A percentile compares a stretch with the other conserved stretches of the same genome.
Evolutionary conservation across 2,329 filamentous ascomycete species (phyloP).

Genomic region (Beauveria sp.): DNA sequence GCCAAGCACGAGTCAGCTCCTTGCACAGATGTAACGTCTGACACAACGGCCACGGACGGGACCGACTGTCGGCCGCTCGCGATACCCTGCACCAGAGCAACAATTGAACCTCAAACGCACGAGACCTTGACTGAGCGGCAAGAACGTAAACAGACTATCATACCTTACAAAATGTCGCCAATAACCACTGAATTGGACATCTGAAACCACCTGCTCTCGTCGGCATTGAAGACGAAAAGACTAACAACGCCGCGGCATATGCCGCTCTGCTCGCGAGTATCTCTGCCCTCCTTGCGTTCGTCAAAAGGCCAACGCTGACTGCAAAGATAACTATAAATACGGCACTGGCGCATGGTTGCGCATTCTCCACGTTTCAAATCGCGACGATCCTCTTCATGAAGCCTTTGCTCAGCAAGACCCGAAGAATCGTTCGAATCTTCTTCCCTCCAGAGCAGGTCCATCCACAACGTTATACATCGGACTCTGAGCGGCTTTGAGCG

Average conservation of each 20-base stretch:
- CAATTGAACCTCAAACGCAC: no score
- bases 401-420: background rate
- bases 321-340: conserved; percentile 15
- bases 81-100: no score
- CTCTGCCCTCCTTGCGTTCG: conserved; percentile 12
- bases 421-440: background rate
- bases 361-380: background rate
- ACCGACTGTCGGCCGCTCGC: no score
- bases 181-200: background rate
- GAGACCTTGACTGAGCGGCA: no score
- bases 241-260: background rate
- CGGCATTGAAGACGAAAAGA: background rate
- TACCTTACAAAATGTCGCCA: no score
- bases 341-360: conserved; percentile 13
- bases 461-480: background rate
- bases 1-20: no score
- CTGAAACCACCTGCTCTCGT: background rate
- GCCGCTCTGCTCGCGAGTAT: conserved; percentile 7
- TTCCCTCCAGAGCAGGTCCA: background rate
- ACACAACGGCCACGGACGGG: no score
- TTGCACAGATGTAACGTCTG: no score
- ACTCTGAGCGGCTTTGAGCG: background rate
- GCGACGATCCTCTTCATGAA: background rate
- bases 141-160: no score
- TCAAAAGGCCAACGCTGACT: conserved; percentile 12